phyloP scores from a whole-genome alignment of 1,139 yeast genomes.

The Arxiozyma slooffiae region DNA sequence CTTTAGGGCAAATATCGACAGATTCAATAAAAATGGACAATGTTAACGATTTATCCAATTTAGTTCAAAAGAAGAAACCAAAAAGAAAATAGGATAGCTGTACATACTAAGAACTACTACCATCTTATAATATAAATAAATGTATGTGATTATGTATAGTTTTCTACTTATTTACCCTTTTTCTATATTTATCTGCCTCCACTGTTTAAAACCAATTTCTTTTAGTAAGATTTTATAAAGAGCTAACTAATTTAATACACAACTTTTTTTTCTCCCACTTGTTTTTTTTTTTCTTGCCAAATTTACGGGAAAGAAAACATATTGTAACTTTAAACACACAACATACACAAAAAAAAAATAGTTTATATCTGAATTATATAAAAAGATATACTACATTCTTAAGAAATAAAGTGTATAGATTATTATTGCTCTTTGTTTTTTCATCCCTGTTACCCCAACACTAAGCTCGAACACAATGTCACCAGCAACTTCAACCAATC shows the following conservation, averaged over 20 bases:
- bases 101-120: background rate
- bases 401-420: too few species aligned
- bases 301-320: too few species aligned
- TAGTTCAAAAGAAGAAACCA: slow-evolving; percentile 45
- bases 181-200: too few species aligned
- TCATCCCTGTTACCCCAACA: background rate
- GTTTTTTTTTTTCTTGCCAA: background rate
- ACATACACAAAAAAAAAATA: background rate
- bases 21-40: slow-evolving; percentile 3
- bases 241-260: background rate
- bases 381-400: too few species aligned
- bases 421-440: background rate
- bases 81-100: slow-evolving; percentile 7
- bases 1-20: slow-evolving; percentile 8
- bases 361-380: too few species aligned
- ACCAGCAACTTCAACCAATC: background rate
- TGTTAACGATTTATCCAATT: slow-evolving; percentile 48
- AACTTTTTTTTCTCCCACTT: background rate
- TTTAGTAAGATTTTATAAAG: background rate
- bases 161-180: background rate
- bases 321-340: too few species aligned
- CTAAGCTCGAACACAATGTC: background rate
- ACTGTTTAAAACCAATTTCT: background rate
- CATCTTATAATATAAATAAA: background rate
- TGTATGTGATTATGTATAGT: background rate